A percentile compares a stretch with the other conserved stretches of the same genome.
These are phyloP conservation scores for Trypanosoma caninum DNA, from an alignment of 208 protist species.

Conservation along the genomic window DNA sequence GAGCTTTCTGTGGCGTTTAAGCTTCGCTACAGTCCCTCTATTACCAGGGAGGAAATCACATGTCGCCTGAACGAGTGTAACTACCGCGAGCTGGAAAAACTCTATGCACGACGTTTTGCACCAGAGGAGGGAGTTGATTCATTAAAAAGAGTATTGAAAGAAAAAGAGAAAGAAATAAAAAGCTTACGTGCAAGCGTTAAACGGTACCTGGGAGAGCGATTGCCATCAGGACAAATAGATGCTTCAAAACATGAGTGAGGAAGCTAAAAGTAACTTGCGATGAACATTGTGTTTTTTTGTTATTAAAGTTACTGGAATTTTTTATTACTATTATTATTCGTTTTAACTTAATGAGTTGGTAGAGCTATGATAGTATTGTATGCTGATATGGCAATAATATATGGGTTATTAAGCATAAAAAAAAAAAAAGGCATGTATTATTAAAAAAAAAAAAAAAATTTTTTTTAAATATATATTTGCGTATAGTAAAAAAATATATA, in stretches of 20 bases:
- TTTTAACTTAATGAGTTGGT: too few species aligned
- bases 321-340: too few species aligned
- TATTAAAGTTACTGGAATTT: too few species aligned
- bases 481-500: too few species aligned
- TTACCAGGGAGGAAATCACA: slow-evolving; percentile 15
- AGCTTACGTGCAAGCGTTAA: slow-evolving; percentile 1
- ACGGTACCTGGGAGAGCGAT: background rate
- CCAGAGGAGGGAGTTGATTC: slow-evolving; percentile 12
- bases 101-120: slow-evolving; percentile 12
- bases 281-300: too few species aligned
- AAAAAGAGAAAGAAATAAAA: slow-evolving; percentile 12
- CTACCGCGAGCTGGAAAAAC: slow-evolving; percentile 22
- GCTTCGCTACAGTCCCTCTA: slow-evolving; percentile 23
- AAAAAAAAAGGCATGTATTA: background rate
- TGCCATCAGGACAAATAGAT: background rate
- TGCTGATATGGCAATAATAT: too few species aligned
- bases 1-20: slow-evolving; percentile 22
- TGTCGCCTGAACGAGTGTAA: slow-evolving; percentile 28
- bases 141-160: slow-evolving; percentile 10
- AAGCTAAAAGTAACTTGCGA: background rate
- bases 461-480: too few species aligned
- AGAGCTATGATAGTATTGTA: too few species aligned
- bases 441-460: background rate
- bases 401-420: background rate
- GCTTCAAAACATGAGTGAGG: background rate